phyloP scores from a whole-genome alignment of 1,284 basidiomycete species.

The Inonotus obliquus region DNA sequence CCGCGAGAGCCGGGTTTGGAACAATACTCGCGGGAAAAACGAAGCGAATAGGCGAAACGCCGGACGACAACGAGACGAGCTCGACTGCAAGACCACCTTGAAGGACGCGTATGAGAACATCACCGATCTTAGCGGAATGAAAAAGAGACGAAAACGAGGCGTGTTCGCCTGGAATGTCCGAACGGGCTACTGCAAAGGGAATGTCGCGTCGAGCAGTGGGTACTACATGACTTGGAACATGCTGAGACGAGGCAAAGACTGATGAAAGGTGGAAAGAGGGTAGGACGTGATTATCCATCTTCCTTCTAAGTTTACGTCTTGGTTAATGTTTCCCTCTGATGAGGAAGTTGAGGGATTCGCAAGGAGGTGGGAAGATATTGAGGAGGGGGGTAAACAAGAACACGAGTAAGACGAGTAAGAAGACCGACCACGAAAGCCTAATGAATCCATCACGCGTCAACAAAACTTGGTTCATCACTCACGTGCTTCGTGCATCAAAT shows the following conservation, averaged over 20 bases:
- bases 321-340: not conserved
- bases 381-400: not conserved
- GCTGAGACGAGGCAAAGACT: conserved; percentile 44
- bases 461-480: not conserved
- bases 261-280: conserved; percentile 62
- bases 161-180: conserved; percentile 67
- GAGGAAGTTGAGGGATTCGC: not conserved
- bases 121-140: conserved; percentile 55
- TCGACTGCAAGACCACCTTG: conserved; percentile 75
- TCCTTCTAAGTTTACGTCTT: not conserved
- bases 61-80: conserved; percentile 64
- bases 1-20: conserved; percentile 59
- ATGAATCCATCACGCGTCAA: not conserved
- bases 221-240: conserved; percentile 49
- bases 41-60: conserved; percentile 65
- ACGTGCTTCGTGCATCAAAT: not conserved
- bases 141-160: conserved; percentile 61
- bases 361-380: not conserved
- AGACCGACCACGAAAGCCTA: not conserved
- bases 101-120: conserved; percentile 70
- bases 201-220: conserved; percentile 53
- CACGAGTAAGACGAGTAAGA: not conserved
- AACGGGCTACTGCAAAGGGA: conserved; percentile 38
- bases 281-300: conserved; percentile 43
- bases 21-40: conserved; percentile 73